Base-by-base conservation (phyloP, 2,329 filamentous ascomycete species). In the Balansia obtecta region DNA sequence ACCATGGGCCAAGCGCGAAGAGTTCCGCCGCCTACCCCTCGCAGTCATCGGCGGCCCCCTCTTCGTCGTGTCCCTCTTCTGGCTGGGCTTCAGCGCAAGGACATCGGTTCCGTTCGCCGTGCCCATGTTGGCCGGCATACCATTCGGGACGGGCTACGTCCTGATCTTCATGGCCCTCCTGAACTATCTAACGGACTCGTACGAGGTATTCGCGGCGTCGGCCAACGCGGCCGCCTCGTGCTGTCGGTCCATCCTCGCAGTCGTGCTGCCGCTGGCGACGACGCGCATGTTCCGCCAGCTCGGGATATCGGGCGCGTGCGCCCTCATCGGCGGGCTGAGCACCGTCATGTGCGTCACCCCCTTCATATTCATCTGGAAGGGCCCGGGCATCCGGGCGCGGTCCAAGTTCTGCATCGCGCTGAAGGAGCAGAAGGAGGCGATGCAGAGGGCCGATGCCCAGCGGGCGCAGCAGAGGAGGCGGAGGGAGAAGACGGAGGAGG, bases 201-300 rank as follows among this genome's bases (percentile, higher is more conserved):
- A 85, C 62, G 75, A 80, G 55, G 73, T 80, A 41, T 85, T 77
- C 57, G 79, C 80, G 45, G 82, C 83, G 61, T 82, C 83, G 16
- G 90, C 86, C 61, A 97, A 77, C 45, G 91, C 93, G 61, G 85
- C 73, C 48, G 95, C 70, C 69, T 97, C 93, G 50, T 95, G 68
- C 69, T 95, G 86, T 1, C 90, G 93, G 50, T 93, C 93, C 85
- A 88, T 97, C 65, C 93, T 91, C 2, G 88, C 89, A 41, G 90
- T 95, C 0, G 66, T 82, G 1, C 68, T 85, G 43, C 80, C 81
- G 3, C 67, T 85, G 27, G 74, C 74, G 4, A 73, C 74, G 4
- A 63, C 66, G 1, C 69, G 65, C 52, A 75, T 79, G 71, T 79
- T 79, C 51, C 48, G 55, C 2, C 60, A 60, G 3, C 66, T 79